Evolutionary conservation across 805 yeast species (phyloP).

Genomic region (Wickerhamiella vanderwaltii): DNA sequence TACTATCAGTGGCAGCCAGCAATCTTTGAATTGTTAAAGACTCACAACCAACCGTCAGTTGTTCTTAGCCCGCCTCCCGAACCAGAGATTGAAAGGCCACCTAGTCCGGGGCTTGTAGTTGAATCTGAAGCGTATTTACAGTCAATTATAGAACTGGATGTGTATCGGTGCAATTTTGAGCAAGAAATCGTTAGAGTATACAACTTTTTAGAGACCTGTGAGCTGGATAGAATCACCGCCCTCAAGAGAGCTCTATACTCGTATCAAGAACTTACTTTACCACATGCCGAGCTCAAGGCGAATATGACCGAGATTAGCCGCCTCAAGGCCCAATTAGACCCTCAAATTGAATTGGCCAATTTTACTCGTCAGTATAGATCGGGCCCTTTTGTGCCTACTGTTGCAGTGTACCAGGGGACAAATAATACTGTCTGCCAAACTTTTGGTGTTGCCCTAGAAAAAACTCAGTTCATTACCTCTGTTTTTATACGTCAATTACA

Average conservation of each 20-base stretch:
- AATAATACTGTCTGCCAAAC: constrained; percentile 56
- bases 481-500: constrained; percentile 42
- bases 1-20: constrained; percentile 49
- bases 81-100: constrained; percentile 1
- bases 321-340: constrained; percentile 17
- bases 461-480: constrained; percentile 52
- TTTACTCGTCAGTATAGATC: constrained; percentile 51
- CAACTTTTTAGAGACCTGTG: constrained; percentile 61
- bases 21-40: constrained; percentile 9
- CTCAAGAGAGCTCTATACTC: constrained; percentile 54
- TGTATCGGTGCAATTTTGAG: constrained; percentile 55
- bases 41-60: not conserved
- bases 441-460: constrained; percentile 64
- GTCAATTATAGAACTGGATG: constrained; percentile 46
- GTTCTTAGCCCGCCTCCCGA: constrained; percentile 1
- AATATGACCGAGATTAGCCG: constrained; percentile 16
- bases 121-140: constrained; percentile 43
- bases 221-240: constrained; percentile 54
- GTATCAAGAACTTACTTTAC: constrained; percentile 37
- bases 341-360: constrained; percentile 49
- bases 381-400: constrained; percentile 62
- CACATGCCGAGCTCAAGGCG: constrained; percentile 37
- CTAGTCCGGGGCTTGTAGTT: constrained; percentile 11
- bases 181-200: constrained; percentile 52
- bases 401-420: constrained; percentile 58